Evolutionary conservation across 768 basidiomycete species (phyloP).

Genomic region (Tylopilus balloui): DNA sequence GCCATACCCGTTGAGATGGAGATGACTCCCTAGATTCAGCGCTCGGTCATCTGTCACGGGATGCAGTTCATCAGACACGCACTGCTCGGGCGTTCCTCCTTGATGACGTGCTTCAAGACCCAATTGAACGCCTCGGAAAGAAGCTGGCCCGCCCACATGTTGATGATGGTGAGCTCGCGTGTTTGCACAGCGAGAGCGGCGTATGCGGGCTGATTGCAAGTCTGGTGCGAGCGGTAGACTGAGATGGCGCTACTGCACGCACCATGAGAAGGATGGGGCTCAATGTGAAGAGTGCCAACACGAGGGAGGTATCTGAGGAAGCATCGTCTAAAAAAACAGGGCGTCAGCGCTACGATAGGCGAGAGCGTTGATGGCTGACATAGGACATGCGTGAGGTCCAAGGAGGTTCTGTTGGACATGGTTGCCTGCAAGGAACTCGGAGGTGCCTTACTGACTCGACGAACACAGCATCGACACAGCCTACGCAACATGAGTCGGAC

Average conservation of each 20-base stretch:
- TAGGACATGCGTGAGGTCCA: slow-evolving; percentile 65
- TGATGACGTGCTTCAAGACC: slow-evolving; percentile 60
- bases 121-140: slow-evolving; percentile 67
- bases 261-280: slow-evolving; percentile 75
- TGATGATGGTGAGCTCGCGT: slow-evolving; percentile 72
- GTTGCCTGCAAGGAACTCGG: too few species aligned
- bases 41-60: background rate
- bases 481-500: background rate
- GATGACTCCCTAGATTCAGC: slow-evolving; percentile 16
- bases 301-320: slow-evolving; percentile 51
- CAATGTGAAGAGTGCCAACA: slow-evolving; percentile 59
- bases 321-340: slow-evolving; percentile 49
- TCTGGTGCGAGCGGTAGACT: background rate
- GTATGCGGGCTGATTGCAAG: slow-evolving; percentile 60
- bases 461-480: background rate
- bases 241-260: slow-evolving; percentile 7
- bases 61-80: slow-evolving; percentile 16
- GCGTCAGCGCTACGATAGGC: slow-evolving; percentile 1
- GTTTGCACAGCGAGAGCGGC: slow-evolving; percentile 70
- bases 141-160: slow-evolving; percentile 82
- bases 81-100: slow-evolving; percentile 68
- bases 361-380: slow-evolving; percentile 37
- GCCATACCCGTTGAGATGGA: slow-evolving; percentile 59
- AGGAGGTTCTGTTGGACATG: slow-evolving; percentile 35
- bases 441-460: too few species aligned